phyloP scores from a whole-genome alignment of 75 land plant genomes.

The Selaginella tamariscina region DNA sequence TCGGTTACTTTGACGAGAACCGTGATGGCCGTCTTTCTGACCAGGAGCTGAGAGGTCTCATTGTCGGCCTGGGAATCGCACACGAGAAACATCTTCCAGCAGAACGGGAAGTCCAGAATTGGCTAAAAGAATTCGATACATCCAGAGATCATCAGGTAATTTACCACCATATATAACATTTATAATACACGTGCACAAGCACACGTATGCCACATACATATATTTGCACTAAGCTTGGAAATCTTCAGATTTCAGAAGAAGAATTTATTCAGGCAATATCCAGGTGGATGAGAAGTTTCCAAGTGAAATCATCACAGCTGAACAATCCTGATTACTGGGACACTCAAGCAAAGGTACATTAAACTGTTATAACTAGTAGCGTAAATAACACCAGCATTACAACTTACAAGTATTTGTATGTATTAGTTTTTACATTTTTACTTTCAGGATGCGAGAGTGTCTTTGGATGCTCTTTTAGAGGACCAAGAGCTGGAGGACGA shows the following conservation, averaged over 20 bases:
- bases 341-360: constrained; percentile 4
- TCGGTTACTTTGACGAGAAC: background rate
- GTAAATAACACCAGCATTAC: background rate
- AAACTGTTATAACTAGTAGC: background rate
- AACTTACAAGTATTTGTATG: background rate
- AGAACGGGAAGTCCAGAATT: background rate
- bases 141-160: background rate
- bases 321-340: constrained; percentile 14
- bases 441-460: constrained; percentile 15
- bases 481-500: constrained; percentile 26
- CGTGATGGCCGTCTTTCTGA: constrained; percentile 2
- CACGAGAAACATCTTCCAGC: background rate
- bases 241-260: constrained; percentile 17
- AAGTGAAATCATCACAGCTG: background rate
- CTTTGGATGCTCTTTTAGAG: constrained; percentile 14
- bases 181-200: background rate
- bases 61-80: background rate
- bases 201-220: constrained; percentile 1
- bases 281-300: constrained; percentile 17
- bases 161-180: background rate
- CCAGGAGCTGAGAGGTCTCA: constrained; percentile 1
- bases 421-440: background rate
- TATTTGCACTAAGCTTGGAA: constrained; percentile 2
- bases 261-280: background rate
- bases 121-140: constrained; percentile 5